Percentiles rank a stretch among this genome's conserved stretches.
These are phyloP conservation scores for Tripidium arundinaceum DNA, from an alignment of 202 grass and related monocot genomes.

Conservation along the genomic window DNA sequence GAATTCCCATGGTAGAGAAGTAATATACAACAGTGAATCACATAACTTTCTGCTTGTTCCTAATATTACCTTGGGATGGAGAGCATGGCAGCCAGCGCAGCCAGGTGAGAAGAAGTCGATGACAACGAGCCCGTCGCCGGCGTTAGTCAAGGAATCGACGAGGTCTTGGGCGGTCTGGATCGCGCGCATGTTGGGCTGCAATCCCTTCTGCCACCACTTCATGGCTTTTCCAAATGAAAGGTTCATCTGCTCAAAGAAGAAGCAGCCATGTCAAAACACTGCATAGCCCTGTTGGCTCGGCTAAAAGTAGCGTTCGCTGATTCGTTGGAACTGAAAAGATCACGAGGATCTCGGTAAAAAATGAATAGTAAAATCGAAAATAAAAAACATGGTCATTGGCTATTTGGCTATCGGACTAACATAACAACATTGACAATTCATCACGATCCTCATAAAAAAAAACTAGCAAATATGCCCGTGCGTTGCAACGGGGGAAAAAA, in stretches of 20 bases:
- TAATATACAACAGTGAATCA: background rate
- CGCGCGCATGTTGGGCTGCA: constrained; percentile 78
- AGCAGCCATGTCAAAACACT: background rate
- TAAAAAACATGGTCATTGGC: background rate
- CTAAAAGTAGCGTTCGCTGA: no score
- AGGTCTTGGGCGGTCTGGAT: constrained; percentile 71
- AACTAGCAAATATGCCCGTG: no score
- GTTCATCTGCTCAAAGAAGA: constrained; percentile 43
- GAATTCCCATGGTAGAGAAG: background rate
- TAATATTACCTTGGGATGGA: constrained; percentile 65
- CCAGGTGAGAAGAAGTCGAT: no score
- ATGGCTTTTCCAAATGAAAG: constrained; percentile 50
- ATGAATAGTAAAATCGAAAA: background rate
- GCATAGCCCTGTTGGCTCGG: no score
- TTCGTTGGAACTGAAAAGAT: no score
- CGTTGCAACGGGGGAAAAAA: no score
- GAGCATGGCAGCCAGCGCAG: constrained; percentile 70
- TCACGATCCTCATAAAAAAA: background rate
- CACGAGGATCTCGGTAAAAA: background rate
- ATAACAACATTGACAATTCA: background rate
- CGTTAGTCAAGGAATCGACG: constrained; percentile 50
- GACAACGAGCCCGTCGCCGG: constrained; percentile 61
- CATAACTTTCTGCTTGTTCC: background rate
- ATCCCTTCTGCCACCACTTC: constrained; percentile 80
- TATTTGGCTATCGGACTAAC: background rate